These are phyloP conservation scores for Quercus cerris DNA, from an alignment of 306 rosid genomes.

Conservation along the genomic window DNA sequence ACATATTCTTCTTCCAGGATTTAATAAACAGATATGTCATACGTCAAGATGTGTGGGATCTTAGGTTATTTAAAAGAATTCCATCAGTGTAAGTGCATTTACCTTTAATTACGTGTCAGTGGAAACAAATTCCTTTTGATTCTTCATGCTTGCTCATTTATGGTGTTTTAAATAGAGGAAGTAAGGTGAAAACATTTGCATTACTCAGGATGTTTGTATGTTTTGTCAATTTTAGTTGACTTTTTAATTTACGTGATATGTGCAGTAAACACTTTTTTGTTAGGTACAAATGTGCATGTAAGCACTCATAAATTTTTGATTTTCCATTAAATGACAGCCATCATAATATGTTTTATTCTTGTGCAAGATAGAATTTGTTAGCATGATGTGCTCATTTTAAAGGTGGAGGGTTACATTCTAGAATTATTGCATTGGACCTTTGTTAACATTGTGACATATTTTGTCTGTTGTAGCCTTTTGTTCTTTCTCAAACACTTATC, in stretches of 20 bases:
- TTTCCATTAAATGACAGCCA: neutral
- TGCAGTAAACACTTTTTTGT: too few relatives aligned
- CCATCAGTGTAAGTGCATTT: slow-evolving; percentile 64
- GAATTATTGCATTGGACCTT: neutral
- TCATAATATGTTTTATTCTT: neutral
- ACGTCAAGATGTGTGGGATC: slow-evolving; percentile 95
- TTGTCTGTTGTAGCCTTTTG: neutral
- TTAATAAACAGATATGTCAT: slow-evolving; percentile 46
- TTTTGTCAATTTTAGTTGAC: neutral
- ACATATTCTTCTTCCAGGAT: slow-evolving; percentile 52
- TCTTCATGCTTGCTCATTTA: too few relatives aligned
- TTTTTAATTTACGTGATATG: neutral
- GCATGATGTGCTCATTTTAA: neutral
- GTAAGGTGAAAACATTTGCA: too few relatives aligned
- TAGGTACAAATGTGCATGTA: neutral
- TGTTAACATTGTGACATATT: neutral
- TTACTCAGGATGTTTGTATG: neutral
- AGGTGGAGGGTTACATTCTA: neutral
- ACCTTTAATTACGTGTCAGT: neutral
- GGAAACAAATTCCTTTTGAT: neutral
- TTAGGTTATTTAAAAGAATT: slow-evolving; percentile 65
- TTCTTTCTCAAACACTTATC: neutral
- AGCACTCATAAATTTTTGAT: too few relatives aligned
- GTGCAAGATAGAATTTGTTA: neutral
- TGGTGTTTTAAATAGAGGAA: too few relatives aligned